A percentile compares a stretch with the other conserved stretches of the same genome.
These are phyloP conservation scores for Geotrichum reessii DNA, from an alignment of 1,139 yeast genomes.

Conservation along the genomic window DNA sequence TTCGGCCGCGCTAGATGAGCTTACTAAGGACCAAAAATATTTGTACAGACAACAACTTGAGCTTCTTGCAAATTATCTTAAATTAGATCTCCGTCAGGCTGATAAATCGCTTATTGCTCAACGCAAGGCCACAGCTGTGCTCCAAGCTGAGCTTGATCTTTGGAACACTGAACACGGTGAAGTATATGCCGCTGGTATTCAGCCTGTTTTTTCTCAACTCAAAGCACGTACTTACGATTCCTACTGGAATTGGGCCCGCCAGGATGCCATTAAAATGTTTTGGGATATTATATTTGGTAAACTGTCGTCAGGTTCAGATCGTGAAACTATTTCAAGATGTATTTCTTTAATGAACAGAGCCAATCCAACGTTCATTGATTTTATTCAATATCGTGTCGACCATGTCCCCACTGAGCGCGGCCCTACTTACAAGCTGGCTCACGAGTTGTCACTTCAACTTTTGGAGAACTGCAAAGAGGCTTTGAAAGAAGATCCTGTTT, in stretches of 20 bases:
- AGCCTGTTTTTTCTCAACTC: slow-evolving; percentile 82
- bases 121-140: slow-evolving; percentile 74
- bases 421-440: slow-evolving; percentile 81
- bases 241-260: slow-evolving; percentile 99
- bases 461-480: slow-evolving; percentile 94
- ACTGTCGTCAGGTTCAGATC: slow-evolving; percentile 69
- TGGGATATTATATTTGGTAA: slow-evolving; percentile 94
- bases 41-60: slow-evolving; percentile 94
- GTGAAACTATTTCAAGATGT: slow-evolving; percentile 94
- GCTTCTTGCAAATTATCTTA: slow-evolving; percentile 88
- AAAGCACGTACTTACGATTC: slow-evolving; percentile 96
- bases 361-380: slow-evolving; percentile 85
- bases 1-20: slow-evolving; percentile 92
- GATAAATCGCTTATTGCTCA: slow-evolving; percentile 81
- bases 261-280: slow-evolving; percentile 88
- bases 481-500: slow-evolving; percentile 74
- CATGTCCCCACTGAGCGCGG: slow-evolving; percentile 86
- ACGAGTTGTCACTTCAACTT: slow-evolving; percentile 83
- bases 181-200: slow-evolving; percentile 83
- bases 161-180: slow-evolving; percentile 96
- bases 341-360: slow-evolving; percentile 97
- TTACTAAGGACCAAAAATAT: slow-evolving; percentile 81
- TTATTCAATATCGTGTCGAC: slow-evolving; percentile 96
- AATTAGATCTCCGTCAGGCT: slow-evolving; percentile 85
- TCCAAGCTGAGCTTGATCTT: slow-evolving; percentile 86